phyloP scores from a whole-genome alignment of 371 early-diverging fungal species.

The Rhizopus microsporus region DNA sequence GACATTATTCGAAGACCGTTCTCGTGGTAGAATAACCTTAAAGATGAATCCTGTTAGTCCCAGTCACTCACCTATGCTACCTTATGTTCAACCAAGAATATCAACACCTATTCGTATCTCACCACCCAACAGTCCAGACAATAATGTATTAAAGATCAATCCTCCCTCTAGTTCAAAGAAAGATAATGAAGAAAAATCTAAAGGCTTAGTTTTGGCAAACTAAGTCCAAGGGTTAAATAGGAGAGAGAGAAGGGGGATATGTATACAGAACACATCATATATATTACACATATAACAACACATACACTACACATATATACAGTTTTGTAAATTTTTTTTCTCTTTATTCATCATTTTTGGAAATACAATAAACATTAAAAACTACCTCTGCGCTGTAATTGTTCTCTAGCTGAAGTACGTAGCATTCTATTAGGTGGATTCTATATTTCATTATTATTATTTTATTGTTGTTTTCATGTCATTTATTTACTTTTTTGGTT shows the following conservation, averaged over 20 bases:
- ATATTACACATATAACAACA: too few species aligned
- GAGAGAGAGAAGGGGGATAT: too few species aligned
- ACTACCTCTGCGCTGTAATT: conserved; percentile 38
- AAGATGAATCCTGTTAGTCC: conserved; percentile 35
- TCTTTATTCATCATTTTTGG: background rate
- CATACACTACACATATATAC: background rate
- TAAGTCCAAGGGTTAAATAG: conserved; percentile 1
- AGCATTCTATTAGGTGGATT: conserved; percentile 17
- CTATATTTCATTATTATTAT: conserved; percentile 9
- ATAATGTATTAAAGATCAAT: conserved; percentile 8
- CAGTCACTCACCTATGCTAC: conserved; percentile 23
- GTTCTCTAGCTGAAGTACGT: conserved; percentile 38
- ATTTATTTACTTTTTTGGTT: conserved; percentile 19
- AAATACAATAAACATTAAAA: conserved; percentile 12
- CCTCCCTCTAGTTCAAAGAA: conserved; percentile 4
- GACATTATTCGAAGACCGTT: conserved; percentile 72
- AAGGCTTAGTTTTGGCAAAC: conserved; percentile 18
- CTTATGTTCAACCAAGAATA: conserved; percentile 38
- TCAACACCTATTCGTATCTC: conserved; percentile 48
- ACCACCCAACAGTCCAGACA: conserved; percentile 47
- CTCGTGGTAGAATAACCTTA: conserved; percentile 57
- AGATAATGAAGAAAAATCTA: conserved; percentile 9
- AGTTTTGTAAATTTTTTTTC: background rate
- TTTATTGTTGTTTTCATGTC: background rate
- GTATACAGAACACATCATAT: too few species aligned